Evolutionary conservation across 495 filamentous ascomycete genomes (phyloP).

Genomic region (Lindgomyces ingoldianus): DNA sequence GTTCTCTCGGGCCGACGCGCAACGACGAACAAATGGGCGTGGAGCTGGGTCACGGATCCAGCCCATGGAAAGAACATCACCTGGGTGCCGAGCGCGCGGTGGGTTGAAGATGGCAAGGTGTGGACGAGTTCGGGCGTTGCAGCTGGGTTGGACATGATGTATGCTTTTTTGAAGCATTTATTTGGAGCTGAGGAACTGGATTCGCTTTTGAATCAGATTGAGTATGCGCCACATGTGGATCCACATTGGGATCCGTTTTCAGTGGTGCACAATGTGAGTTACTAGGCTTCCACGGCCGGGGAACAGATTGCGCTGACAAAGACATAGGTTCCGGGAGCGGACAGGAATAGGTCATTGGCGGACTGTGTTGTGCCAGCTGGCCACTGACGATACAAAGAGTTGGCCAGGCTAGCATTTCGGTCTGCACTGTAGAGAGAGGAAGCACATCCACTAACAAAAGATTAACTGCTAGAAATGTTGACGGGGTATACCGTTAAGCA

Average conservation of each 20-base stretch:
- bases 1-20: conserved; percentile 1
- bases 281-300: neutral
- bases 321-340: neutral
- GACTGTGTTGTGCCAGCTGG: neutral
- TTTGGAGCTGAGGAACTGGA: neutral
- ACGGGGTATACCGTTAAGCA: no score
- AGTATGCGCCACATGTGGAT: conserved; percentile 18
- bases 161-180: neutral
- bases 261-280: conserved; percentile 14
- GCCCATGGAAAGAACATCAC: neutral
- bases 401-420: no score
- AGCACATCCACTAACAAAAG: no score
- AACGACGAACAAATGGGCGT: conserved; percentile 18
- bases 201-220: neutral
- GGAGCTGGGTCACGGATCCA: neutral
- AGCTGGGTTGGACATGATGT: neutral
- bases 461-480: no score
- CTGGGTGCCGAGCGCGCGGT: conserved; percentile 6
- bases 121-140: conserved; percentile 22
- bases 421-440: no score
- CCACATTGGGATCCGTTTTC: conserved; percentile 43
- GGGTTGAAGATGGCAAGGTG: conserved; percentile 16
- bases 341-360: neutral
- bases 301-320: neutral
- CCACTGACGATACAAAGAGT: no score